Evolutionary conservation across 163 green algal genomes (phyloP), one percentile per base, ranked within the genome.

Genomic region (Scenedesmus sp.): DNA sequence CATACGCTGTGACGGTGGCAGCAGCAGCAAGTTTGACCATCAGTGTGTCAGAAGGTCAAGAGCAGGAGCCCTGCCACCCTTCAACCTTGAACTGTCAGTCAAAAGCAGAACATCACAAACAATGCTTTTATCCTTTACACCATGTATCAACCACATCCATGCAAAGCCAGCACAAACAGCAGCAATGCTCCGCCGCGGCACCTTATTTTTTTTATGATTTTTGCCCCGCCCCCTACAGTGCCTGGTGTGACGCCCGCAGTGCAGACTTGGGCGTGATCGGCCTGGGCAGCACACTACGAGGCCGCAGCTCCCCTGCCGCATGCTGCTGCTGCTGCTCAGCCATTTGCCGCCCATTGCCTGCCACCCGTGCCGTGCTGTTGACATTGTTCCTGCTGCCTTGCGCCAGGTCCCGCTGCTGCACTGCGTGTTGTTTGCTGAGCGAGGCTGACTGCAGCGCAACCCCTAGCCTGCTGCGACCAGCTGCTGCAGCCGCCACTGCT

Each of bases 291-390:
- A 83, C 73, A 49, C 73, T 83, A 1, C 78, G 78, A 3, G 78
- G 78, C 78, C 61, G 78, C 78, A 51, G 78, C 43, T 53, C 65
- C 30, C 65, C 26, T 20, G 65, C 65, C 16, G 16, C 15, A 22
- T 76, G 65, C 65, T 72, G 59, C 59, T 72, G 59, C 59, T 72
- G 59, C 59, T 72, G 59, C 2, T 76, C 65, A 76, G 65, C 65
- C 65, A 40, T 2, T 70, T 16, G 56, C 65, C 65, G 65, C 6
- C 65, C 65, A 37, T 18, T 37, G 30, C 30, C 65, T 24, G 30
- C 26, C 65, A 76, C 30, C 30, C 30, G 65, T 30, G 40, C 30
- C 30, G 37, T 76, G 26, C 30, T 76, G 16, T 30, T 37, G 9
- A 40, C 30, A 18, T 37, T 76, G 65, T 30, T 37, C 30, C 59